Percentiles rank a stretch among this genome's conserved stretches.
phyloP scores from a whole-genome alignment of 257 asterid species.

The Solanum clarkiae region DNA sequence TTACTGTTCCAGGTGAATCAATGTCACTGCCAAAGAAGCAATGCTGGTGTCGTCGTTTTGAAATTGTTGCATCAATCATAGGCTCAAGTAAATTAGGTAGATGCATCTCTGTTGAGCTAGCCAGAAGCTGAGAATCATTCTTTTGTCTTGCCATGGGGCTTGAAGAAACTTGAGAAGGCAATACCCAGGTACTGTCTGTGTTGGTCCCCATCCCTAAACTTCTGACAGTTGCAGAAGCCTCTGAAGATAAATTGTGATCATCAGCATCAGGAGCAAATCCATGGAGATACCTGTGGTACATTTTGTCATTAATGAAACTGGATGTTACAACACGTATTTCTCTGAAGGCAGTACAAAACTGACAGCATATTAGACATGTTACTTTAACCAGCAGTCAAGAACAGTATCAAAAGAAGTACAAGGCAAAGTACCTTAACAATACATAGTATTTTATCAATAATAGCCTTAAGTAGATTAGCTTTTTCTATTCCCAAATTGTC shows the following conservation, averaged over 20 bases:
- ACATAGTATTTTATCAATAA: not conserved
- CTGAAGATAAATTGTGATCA: conserved; percentile 42
- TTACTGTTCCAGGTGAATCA: conserved; percentile 29
- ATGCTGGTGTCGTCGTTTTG: conserved; percentile 60
- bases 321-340: not conserved
- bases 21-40: conserved; percentile 54
- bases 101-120: conserved; percentile 33
- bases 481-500: not conserved
- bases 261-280: conserved; percentile 42
- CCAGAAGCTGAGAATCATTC: conserved; percentile 34
- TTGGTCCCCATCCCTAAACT: conserved; percentile 46
- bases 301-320: not conserved
- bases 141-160: conserved; percentile 37
- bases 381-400: not conserved
- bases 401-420: not conserved
- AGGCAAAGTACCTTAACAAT: not conserved
- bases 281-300: conserved; percentile 42
- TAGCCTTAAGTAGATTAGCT: not conserved
- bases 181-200: conserved; percentile 45
- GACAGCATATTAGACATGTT: not conserved
- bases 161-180: conserved; percentile 56
- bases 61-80: conserved; percentile 21
- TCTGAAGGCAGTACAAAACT: not conserved
- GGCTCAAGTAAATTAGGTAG: conserved; percentile 36
- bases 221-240: conserved; percentile 43